Conservation (phyloP, 2,329 filamentous ascomycete genomes). For the Diaporthe batatas region DNA sequence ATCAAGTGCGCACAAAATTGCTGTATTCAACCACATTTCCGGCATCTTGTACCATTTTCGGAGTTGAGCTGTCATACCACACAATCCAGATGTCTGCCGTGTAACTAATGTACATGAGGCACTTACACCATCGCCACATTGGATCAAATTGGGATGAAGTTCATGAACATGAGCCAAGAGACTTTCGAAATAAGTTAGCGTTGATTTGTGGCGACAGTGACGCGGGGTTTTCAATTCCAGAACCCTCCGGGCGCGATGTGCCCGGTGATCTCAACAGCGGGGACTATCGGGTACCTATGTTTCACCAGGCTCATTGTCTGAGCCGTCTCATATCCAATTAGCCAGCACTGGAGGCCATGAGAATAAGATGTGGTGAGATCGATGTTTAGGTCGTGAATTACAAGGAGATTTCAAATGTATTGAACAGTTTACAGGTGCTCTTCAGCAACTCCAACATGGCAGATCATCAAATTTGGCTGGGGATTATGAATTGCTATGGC, state of each 20-base stretch:
- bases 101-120: not conserved
- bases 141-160: not conserved
- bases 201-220: too few species aligned
- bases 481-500: not conserved
- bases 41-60: not conserved
- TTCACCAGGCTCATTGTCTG: not conserved
- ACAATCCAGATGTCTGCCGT: not conserved
- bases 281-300: not conserved
- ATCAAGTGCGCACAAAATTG: not conserved
- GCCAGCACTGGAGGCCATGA: not conserved
- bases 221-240: not conserved
- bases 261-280: not conserved
- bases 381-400: not conserved
- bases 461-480: not conserved
- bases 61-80: not conserved
- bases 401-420: not conserved
- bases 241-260: not conserved
- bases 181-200: not conserved
- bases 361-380: not conserved
- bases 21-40: not conserved
- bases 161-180: not conserved
- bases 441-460: not conserved
- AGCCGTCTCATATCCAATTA: not conserved
- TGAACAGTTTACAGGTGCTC: not conserved
- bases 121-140: not conserved